Evolutionary conservation across 176 grass and related monocot genomes (phyloP).

Genomic region (Lolium rigidum): DNA sequence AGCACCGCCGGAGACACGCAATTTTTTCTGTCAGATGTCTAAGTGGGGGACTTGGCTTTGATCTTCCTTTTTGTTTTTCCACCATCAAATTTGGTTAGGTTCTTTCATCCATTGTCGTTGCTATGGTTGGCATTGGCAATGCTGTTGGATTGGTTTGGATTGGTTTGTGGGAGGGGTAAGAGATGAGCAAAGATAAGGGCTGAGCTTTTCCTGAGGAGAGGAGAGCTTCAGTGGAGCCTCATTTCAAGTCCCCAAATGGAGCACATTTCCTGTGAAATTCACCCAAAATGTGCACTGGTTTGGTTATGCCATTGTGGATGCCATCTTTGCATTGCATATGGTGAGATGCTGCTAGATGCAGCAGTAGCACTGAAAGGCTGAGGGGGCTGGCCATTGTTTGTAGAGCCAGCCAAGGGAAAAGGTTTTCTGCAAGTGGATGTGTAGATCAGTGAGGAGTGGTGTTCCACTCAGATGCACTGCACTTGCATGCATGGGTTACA

Average conservation of each 20-base stretch:
- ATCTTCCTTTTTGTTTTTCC: conserved; percentile 39
- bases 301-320: neutral
- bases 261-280: conserved; percentile 50
- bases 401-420: conserved; percentile 28
- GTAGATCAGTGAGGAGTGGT: conserved; percentile 51
- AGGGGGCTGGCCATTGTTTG: conserved; percentile 58
- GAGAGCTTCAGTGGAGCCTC: conserved; percentile 50
- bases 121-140: conserved; percentile 56
- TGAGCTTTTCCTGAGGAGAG: conserved; percentile 63
- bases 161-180: conserved; percentile 56
- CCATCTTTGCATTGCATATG: conserved; percentile 46
- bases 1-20: conserved; percentile 56
- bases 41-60: conserved; percentile 53
- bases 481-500: conserved; percentile 49
- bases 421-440: conserved; percentile 52
- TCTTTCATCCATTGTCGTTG: conserved; percentile 44
- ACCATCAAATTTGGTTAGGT: conserved; percentile 45
- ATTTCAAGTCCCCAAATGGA: conserved; percentile 41
- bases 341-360: conserved; percentile 45
- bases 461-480: conserved; percentile 56
- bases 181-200: conserved; percentile 50
- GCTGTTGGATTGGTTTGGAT: conserved; percentile 58
- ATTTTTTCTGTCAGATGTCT: conserved; percentile 79
- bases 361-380: conserved; percentile 45
- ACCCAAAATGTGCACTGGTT: conserved; percentile 45